phyloP scores from a whole-genome alignment of 1,139 yeast genomes.

The Candida sp. region DNA sequence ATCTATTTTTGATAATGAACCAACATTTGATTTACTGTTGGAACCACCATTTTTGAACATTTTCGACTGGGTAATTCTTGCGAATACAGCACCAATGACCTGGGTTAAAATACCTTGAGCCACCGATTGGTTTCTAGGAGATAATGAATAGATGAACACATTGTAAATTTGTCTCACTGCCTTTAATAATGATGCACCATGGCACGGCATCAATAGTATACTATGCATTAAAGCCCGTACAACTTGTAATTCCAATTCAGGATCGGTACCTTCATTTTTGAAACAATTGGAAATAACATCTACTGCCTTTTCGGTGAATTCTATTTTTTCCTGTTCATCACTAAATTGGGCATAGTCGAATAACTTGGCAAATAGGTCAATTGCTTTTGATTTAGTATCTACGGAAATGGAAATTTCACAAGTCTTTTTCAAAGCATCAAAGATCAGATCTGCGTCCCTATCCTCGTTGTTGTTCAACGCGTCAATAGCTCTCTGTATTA shows the following conservation, averaged over 20 bases:
- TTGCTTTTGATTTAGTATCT: conserved; percentile 36
- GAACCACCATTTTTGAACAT: conserved; percentile 13
- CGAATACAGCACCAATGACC: conserved; percentile 82
- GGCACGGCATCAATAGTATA: conserved; percentile 79
- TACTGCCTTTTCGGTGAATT: conserved; percentile 79
- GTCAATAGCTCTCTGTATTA: conserved; percentile 36
- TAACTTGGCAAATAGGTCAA: conserved; percentile 43
- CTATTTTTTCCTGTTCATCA: conserved; percentile 40
- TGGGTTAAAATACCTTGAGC: conserved; percentile 97
- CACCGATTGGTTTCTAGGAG: conserved; percentile 82
- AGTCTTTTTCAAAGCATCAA: conserved; percentile 37
- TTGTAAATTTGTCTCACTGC: conserved; percentile 94
- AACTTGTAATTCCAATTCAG: conserved; percentile 85
- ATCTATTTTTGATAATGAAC: conserved; percentile 13
- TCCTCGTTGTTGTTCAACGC: conserved; percentile 25
- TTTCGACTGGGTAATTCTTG: conserved; percentile 51
- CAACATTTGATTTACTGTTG: conserved; percentile 13
- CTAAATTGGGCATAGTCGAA: conserved; percentile 43
- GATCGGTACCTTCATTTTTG: conserved; percentile 90
- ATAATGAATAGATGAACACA: conserved; percentile 80
- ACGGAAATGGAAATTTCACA: conserved; percentile 29
- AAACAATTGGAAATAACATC: conserved; percentile 83
- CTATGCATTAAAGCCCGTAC: conserved; percentile 90
- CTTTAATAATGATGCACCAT: conserved; percentile 83
- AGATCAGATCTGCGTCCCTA: conserved; percentile 33